phyloP scores from a whole-genome alignment of 352 stramenopile species.

The Phytophthora boehmeriae region DNA sequence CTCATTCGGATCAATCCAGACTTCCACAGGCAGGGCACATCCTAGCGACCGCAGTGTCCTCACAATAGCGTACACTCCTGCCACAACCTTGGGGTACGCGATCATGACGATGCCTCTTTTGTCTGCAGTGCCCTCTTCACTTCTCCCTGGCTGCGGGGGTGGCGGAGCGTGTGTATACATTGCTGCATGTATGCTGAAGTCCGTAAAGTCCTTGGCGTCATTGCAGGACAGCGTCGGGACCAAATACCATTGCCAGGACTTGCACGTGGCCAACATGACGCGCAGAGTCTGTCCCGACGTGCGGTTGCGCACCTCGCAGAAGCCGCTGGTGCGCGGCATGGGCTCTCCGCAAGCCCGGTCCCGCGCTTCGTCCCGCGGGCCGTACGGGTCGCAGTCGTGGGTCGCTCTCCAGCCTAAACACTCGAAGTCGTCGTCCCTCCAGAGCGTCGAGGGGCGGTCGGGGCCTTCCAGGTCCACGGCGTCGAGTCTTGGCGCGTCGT shows the following conservation, averaged over 20 bases:
- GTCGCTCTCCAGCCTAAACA: slow-evolving; percentile 78
- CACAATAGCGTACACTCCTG: slow-evolving; percentile 75
- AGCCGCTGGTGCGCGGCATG: slow-evolving; percentile 58
- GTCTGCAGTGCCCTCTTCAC: slow-evolving; percentile 2
- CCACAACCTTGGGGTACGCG: slow-evolving; percentile 69
- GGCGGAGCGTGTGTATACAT: slow-evolving; percentile 42
- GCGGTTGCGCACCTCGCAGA: slow-evolving; percentile 74
- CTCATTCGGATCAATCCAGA: slow-evolving; percentile 64
- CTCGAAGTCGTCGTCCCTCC: slow-evolving; percentile 68
- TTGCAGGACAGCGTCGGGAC: slow-evolving; percentile 61
- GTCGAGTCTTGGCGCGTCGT: slow-evolving; percentile 50
- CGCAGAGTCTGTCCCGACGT: slow-evolving; percentile 56
- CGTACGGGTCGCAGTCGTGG: slow-evolving; percentile 67
- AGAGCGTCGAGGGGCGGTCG: slow-evolving; percentile 40
- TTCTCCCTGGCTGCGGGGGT: slow-evolving; percentile 8
- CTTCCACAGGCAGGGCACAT: slow-evolving; percentile 60
- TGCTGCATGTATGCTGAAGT: slow-evolving; percentile 67
- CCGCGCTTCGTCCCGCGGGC: slow-evolving; percentile 38
- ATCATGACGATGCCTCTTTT: slow-evolving; percentile 72
- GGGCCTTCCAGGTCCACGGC: slow-evolving; percentile 42
- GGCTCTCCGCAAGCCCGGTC: slow-evolving; percentile 55
- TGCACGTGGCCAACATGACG: slow-evolving; percentile 79
- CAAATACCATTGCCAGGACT: slow-evolving; percentile 66
- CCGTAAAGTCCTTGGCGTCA: slow-evolving; percentile 63
- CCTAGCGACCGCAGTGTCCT: slow-evolving; percentile 49